These are phyloP conservation scores for Cyberlindnera petersonii DNA, from an alignment of 805 yeast genomes.

Conservation along the genomic window DNA sequence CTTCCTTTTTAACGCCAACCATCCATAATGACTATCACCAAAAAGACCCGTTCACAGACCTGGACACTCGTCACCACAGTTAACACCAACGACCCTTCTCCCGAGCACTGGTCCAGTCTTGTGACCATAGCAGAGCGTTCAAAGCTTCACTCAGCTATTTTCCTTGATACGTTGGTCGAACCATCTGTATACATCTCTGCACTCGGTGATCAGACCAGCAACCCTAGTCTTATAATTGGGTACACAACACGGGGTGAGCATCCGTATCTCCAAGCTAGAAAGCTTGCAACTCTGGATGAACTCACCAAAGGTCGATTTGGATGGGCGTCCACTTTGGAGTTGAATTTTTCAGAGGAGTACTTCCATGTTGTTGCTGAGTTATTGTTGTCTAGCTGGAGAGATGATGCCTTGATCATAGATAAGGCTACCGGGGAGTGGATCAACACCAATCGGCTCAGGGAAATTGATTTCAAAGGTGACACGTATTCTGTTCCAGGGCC, in stretches of 20 bases:
- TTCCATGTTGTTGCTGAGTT: constrained; percentile 34
- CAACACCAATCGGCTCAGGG: constrained; percentile 34
- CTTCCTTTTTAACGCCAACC: too few species aligned
- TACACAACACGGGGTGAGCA: constrained; percentile 35
- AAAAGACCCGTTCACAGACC: constrained; percentile 2
- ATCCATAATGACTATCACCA: too few species aligned
- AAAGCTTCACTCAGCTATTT: constrained; percentile 32
- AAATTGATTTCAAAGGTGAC: constrained; percentile 37
- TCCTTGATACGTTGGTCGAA: constrained; percentile 35
- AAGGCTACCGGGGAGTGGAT: constrained; percentile 28
- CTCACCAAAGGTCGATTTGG: constrained; percentile 38
- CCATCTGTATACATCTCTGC: constrained; percentile 39
- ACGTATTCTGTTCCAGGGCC: constrained; percentile 32
- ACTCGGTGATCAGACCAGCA: constrained; percentile 28
- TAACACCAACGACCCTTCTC: constrained; percentile 26
- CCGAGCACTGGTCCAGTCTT: constrained; percentile 28
- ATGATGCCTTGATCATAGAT: constrained; percentile 28
- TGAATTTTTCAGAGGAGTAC: constrained; percentile 32
- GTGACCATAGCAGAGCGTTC: constrained; percentile 26
- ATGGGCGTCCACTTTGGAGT: constrained; percentile 36
- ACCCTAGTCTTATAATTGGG: constrained; percentile 34
- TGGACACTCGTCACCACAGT: constrained; percentile 8
- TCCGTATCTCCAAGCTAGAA: constrained; percentile 36
- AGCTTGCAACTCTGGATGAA: constrained; percentile 39
- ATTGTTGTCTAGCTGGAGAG: constrained; percentile 37